Evolutionary conservation across 2,329 filamentous ascomycete species (phyloP).

Genomic region (Colletotrichum neosansevieriae): DNA sequence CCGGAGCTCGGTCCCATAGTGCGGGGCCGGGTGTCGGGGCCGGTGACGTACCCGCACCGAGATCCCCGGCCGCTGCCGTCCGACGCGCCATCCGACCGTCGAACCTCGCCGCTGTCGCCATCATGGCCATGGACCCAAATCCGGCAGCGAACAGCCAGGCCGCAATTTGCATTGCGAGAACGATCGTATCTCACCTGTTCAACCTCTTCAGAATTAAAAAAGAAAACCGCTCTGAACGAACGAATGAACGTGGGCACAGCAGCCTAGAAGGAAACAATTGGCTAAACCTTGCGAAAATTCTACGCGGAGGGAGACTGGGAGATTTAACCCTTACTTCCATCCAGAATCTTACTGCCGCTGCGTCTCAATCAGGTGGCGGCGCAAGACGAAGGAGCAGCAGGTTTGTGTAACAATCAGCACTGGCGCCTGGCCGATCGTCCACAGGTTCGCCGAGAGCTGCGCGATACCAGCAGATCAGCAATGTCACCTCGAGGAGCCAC

Average conservation of each 20-base stretch:
- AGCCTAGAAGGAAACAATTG: not conserved
- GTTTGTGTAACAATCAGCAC: constrained; percentile 2
- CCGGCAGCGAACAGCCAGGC: not conserved
- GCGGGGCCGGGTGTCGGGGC: not conserved
- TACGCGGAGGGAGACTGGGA: not conserved
- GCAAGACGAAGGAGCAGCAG: not conserved
- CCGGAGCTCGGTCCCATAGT: not conserved
- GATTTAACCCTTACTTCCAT: not conserved
- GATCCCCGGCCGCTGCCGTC: not conserved
- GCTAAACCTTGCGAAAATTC: not conserved
- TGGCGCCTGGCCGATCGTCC: not conserved
- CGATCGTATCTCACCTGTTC: not conserved
- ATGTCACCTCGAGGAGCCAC: not conserved
- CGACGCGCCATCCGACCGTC: not conserved
- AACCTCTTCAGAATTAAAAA: no score
- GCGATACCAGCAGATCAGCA: not conserved
- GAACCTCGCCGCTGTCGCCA: not conserved
- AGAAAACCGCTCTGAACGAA: no score
- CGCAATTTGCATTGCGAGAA: not conserved
- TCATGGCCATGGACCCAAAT: not conserved
- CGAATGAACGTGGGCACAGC: not conserved
- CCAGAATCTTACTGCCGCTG: not conserved
- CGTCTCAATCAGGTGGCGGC: not conserved
- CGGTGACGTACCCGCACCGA: not conserved
- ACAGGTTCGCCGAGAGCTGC: not conserved